Base-by-base conservation (phyloP, 2,329 filamentous ascomycete species). In the Colletotrichum camelliae region DNA sequence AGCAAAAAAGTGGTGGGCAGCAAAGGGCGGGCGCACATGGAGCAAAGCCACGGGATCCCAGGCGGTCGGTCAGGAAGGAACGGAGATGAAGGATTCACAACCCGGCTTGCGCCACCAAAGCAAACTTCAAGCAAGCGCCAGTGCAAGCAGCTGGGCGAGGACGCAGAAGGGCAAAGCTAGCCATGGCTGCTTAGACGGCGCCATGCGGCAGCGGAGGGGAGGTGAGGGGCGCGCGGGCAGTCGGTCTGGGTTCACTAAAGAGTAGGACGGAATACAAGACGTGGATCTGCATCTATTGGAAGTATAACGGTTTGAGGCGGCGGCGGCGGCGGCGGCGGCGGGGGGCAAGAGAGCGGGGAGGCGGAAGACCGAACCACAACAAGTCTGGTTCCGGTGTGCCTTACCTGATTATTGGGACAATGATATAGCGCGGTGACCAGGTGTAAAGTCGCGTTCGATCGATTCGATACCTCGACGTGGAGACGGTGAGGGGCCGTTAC, bases 241-340 rank as follows among this genome's bases (percentile, higher is more conserved):
- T 31, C 31, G 24, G 55, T 33, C 21, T 48, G 39, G 18, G 39
- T n/a, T 48, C 39, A 48, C 39, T 48, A 66, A 13, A 21, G 31
- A 64, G 52, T 27, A 65, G 57, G 21, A 75, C 61, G 57, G 69
- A 35, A 31, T 35, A 72, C 16, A 64, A 48, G 37, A 58, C 43
- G 64, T 58, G 33, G 64, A 68, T 75, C 55, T 72, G 73, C 64
- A 65, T 75, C 62, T 73, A 75, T 68, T 64, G 70, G 55, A 73
- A 73, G 69, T 67, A 72, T 65, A 73, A 75, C 73, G 73, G 73
- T 52, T 55, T 68, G 57, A 70, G 52, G 24, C 31, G 39, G 57
- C 69, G 52, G 24, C 58, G 62, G 70, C 58, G 62, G 70, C n/a
- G 68, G 61, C 21, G 62, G 39, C n/a, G 52, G 24, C 31, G 39